phyloP scores from a whole-genome alignment of 2,329 filamentous ascomycete species.

The Huntiella decipiens region DNA sequence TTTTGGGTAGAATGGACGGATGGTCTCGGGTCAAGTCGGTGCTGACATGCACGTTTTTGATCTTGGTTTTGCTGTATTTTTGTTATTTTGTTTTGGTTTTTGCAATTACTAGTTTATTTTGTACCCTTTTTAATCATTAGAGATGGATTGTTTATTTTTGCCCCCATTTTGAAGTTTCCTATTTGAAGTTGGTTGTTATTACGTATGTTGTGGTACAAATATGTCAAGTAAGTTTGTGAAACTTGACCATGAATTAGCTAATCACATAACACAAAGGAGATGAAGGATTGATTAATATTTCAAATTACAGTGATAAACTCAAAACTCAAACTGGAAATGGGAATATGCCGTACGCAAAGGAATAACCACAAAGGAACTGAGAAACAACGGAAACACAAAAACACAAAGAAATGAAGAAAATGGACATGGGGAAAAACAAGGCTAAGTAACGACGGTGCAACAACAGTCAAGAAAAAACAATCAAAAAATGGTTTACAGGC shows the following conservation, averaged over 20 bases:
- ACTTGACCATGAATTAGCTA: no score
- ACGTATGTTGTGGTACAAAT: no score
- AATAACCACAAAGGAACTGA: no score
- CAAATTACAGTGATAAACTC: not conserved
- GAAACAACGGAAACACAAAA: not conserved
- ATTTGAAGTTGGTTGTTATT: no score
- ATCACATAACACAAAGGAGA: no score
- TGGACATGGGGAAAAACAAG: not conserved
- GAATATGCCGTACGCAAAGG: no score
- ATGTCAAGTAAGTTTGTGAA: no score
- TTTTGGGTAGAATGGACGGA: not conserved
- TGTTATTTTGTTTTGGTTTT: not conserved
- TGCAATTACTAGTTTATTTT: conserved; percentile 2
- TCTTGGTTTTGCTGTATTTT: not conserved
- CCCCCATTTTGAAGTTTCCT: not conserved
- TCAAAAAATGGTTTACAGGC: not conserved
- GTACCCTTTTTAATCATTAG: conserved; percentile 1
- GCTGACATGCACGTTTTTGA: not conserved
- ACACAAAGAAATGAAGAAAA: not conserved
- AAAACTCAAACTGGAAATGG: not conserved
- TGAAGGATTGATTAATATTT: no score
- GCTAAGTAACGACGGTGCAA: not conserved
- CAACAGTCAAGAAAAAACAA: not conserved
- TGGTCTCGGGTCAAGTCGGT: not conserved
- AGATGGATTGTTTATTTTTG: not conserved